These are phyloP conservation scores for Podospora australis DNA, from an alignment of 495 filamentous ascomycete species.

Conservation along the genomic window DNA sequence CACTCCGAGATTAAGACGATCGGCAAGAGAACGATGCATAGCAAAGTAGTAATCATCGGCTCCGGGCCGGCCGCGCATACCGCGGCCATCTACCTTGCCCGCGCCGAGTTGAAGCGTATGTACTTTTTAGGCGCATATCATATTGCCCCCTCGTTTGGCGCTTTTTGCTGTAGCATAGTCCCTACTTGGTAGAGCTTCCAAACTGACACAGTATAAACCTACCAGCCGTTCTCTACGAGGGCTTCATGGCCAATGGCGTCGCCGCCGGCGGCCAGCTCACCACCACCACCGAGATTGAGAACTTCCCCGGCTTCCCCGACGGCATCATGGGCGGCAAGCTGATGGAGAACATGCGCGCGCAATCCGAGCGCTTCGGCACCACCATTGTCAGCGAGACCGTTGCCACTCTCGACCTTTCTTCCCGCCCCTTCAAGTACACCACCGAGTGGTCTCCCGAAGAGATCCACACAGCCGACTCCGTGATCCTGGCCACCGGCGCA, in stretches of 20 bases:
- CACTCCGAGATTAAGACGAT: slow-evolving; percentile 41
- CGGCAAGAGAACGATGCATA: slow-evolving; percentile 62
- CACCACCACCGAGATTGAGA: slow-evolving; percentile 96
- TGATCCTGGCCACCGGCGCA: slow-evolving; percentile 95
- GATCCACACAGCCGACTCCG: slow-evolving; percentile 74
- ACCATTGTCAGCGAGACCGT: slow-evolving; percentile 89
- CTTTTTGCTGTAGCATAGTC: neutral
- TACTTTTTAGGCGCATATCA: no score
- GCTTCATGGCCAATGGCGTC: slow-evolving; percentile 94
- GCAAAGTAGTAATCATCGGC: slow-evolving; percentile 79
- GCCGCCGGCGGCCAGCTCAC: slow-evolving; percentile 94
- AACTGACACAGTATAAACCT: slow-evolving; percentile 5
- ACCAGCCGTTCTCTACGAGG: slow-evolving; percentile 85
- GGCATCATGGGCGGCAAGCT: slow-evolving; percentile 78
- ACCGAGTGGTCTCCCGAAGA: slow-evolving; percentile 71
- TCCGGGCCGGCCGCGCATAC: slow-evolving; percentile 97
- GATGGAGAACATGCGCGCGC: slow-evolving; percentile 92
- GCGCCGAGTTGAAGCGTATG: slow-evolving; percentile 76
- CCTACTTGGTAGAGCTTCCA: neutral
- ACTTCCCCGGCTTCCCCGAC: slow-evolving; percentile 89
- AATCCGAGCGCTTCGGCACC: slow-evolving; percentile 88
- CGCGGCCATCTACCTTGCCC: slow-evolving; percentile 89
- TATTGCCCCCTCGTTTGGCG: no score
- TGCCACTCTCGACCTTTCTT: slow-evolving; percentile 75
- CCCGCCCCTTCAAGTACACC: slow-evolving; percentile 87